Percentiles rank a stretch among this genome's conserved stretches.
Conservation (phyloP, 192 early-diverging fungal species). For the Coemansia sp. region DNA sequence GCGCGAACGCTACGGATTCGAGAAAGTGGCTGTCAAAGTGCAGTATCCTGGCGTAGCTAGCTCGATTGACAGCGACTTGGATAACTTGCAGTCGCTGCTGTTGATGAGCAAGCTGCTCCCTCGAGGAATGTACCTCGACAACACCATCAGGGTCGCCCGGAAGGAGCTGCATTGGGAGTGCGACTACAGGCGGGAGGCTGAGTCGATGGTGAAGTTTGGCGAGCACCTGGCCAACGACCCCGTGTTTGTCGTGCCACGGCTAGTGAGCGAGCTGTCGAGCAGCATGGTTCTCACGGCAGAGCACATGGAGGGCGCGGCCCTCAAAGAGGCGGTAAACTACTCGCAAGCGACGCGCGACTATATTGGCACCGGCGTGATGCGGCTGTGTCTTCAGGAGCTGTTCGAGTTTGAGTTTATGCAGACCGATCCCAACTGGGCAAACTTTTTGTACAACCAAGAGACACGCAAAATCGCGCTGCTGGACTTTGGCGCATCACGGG, state of each 20-base stretch:
- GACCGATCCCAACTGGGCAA: constrained; percentile 99
- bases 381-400: constrained; percentile 83
- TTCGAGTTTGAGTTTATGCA: constrained; percentile 97
- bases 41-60: constrained; percentile 93
- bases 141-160: constrained; percentile 87
- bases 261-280: constrained; percentile 68
- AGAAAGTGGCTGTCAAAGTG: constrained; percentile 82
- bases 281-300: constrained; percentile 76
- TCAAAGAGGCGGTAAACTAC: constrained; percentile 61
- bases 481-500: constrained; percentile 93
- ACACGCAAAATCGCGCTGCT: constrained; percentile 77
- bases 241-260: constrained; percentile 69
- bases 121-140: constrained; percentile 93
- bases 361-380: constrained; percentile 73
- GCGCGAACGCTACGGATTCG: constrained; percentile 18
- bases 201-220: constrained; percentile 69
- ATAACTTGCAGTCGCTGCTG: constrained; percentile 76
- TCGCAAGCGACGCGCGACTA: constrained; percentile 59
- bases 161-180: constrained; percentile 91
- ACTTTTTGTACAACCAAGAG: constrained; percentile 82
- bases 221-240: constrained; percentile 60
- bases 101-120: constrained; percentile 83
- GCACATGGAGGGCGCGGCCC: constrained; percentile 68
- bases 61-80: constrained; percentile 86
- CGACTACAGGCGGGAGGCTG: constrained; percentile 87